Percentiles rank a stretch among this genome's conserved stretches.
These are phyloP conservation scores for Meyerozyma elateridarum DNA, from an alignment of 1,139 yeast genomes.

Conservation along the genomic window DNA sequence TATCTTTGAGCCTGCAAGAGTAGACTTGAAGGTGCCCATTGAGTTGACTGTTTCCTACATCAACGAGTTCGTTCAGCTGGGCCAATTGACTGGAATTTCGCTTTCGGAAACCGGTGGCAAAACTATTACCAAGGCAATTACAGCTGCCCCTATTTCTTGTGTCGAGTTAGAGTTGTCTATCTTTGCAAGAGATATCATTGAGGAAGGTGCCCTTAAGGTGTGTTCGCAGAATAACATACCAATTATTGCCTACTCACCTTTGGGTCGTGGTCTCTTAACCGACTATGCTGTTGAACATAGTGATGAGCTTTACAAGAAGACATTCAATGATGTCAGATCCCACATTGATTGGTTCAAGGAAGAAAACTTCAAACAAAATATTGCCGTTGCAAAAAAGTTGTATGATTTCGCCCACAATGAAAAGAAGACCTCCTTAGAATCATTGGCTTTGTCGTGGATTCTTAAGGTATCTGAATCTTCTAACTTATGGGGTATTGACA, in stretches of 20 bases:
- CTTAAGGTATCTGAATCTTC: conserved; percentile 27
- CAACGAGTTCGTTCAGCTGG: conserved; percentile 48
- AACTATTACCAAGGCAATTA: conserved; percentile 52
- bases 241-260: conserved; percentile 74
- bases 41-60: conserved; percentile 48
- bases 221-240: conserved; percentile 48
- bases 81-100: conserved; percentile 61
- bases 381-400: conserved; percentile 36
- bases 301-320: conserved; percentile 27
- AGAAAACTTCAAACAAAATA: conserved; percentile 53
- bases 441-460: conserved; percentile 74
- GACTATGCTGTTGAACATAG: conserved; percentile 46
- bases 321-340: conserved; percentile 53
- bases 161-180: conserved; percentile 77
- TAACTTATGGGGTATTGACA: conserved; percentile 28
- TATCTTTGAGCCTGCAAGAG: conserved; percentile 65
- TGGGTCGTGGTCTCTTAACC: conserved; percentile 74
- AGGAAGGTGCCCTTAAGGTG: conserved; percentile 59
- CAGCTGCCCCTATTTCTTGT: conserved; percentile 48
- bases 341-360: conserved; percentile 53
- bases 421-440: conserved; percentile 51
- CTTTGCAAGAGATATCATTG: conserved; percentile 53
- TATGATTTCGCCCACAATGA: conserved; percentile 45
- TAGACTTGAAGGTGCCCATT: conserved; percentile 47
- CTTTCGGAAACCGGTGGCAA: conserved; percentile 65